Percentiles rank a stretch among this genome's conserved stretches.
phyloP scores from a whole-genome alignment of 2,329 filamentous ascomycete genomes.

The Orbilia ellipsospora region DNA sequence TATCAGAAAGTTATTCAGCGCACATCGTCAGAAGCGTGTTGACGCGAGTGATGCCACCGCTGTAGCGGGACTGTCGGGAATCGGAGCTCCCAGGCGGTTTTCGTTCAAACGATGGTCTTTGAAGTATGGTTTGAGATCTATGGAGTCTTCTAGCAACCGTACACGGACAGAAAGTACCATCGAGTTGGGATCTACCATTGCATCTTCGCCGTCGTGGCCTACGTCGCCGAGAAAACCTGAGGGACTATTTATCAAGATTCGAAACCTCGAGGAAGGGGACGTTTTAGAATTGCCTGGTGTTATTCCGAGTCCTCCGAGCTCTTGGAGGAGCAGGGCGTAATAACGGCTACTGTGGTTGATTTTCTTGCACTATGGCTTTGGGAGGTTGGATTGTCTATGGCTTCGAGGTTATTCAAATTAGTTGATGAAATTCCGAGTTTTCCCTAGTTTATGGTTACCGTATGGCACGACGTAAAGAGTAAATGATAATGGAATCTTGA shows the following conservation, averaged over 20 bases:
- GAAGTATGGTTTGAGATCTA: constrained; percentile 38
- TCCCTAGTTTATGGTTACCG: too few relatives aligned
- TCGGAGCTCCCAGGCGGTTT: constrained; percentile 18
- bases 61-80: constrained; percentile 19
- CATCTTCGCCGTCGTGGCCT: constrained; percentile 36
- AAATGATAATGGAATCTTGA: too few relatives aligned
- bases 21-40: constrained; percentile 21
- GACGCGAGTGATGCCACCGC: constrained; percentile 18
- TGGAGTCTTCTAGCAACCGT: constrained; percentile 20
- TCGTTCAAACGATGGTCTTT: constrained; percentile 41
- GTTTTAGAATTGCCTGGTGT: constrained; percentile 17
- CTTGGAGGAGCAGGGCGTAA: constrained; percentile 17
- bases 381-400: too few relatives aligned
- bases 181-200: constrained; percentile 27
- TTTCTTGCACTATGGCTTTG: too few relatives aligned
- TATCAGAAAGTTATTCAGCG: constrained; percentile 46
- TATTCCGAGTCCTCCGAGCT: constrained; percentile 29
- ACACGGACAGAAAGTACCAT: constrained; percentile 32
- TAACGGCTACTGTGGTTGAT: background rate
- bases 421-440: too few relatives aligned
- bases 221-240: constrained; percentile 33
- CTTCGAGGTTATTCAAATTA: too few relatives aligned
- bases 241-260: constrained; percentile 16
- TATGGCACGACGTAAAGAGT: too few relatives aligned
- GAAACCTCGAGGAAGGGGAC: constrained; percentile 24